Percentiles rank a stretch among this genome's conserved stretches.
These are phyloP conservation scores for Nemania abortiva DNA, from an alignment of 2,329 filamentous ascomycete genomes.

Conservation along the genomic window DNA sequence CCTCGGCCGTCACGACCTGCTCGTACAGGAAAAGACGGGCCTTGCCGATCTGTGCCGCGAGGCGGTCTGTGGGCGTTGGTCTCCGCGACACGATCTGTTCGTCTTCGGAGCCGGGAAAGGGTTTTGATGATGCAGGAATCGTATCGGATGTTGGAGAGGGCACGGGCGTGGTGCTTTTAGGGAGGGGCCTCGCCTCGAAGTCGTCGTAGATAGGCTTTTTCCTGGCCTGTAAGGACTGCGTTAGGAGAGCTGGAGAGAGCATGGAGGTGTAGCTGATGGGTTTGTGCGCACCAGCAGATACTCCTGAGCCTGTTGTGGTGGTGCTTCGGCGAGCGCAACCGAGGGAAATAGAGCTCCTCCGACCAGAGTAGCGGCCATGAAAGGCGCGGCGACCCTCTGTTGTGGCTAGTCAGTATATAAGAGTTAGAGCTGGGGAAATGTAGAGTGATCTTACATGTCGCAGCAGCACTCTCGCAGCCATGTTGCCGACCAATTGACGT, in stretches of 20 bases:
- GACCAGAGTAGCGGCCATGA: slow-evolving; percentile 61
- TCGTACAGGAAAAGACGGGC: slow-evolving; percentile 84
- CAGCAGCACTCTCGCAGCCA: slow-evolving; percentile 71
- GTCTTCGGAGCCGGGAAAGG: slow-evolving; percentile 49
- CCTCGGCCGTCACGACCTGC: slow-evolving; percentile 80
- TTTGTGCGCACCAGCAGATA: slow-evolving; percentile 27
- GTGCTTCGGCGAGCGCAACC: slow-evolving; percentile 62
- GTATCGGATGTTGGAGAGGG: slow-evolving; percentile 52
- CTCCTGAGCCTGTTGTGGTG: slow-evolving; percentile 45
- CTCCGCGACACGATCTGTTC: slow-evolving; percentile 50
- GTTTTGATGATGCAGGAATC: slow-evolving; percentile 46
- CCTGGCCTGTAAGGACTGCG: slow-evolving; percentile 48
- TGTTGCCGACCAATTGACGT: slow-evolving; percentile 64
- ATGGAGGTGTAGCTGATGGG: background rate
- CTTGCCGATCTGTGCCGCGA: slow-evolving; percentile 83
- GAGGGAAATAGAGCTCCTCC: slow-evolving; percentile 53
- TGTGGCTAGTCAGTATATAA: slow-evolving; percentile 47
- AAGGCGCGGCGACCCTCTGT: slow-evolving; percentile 64
- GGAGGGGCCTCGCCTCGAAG: slow-evolving; percentile 59
- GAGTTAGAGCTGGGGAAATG: slow-evolving; percentile 30
- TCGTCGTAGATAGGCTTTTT: slow-evolving; percentile 87
- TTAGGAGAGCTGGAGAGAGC: slow-evolving; percentile 25
- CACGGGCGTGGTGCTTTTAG: slow-evolving; percentile 46
- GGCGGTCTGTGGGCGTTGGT: slow-evolving; percentile 88
- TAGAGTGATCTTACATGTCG: slow-evolving; percentile 60